Percentiles rank a stretch among this genome's conserved stretches.
phyloP scores from a whole-genome alignment of 2,329 filamentous ascomycete genomes.

The Grosmannia serpens region DNA sequence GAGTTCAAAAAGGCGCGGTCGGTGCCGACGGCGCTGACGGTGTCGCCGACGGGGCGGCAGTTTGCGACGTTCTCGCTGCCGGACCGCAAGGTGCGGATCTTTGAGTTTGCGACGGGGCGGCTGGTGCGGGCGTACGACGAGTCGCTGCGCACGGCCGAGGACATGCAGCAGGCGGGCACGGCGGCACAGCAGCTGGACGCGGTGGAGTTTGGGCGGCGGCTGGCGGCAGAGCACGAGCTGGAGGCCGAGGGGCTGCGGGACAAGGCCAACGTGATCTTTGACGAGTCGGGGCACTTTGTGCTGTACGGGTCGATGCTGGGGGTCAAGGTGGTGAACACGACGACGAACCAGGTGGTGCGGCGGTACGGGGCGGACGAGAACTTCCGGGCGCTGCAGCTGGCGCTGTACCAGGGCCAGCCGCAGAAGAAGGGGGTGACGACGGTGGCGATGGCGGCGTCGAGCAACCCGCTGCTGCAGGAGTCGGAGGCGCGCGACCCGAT shows the following conservation, averaged over 20 bases:
- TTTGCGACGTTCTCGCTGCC: conserved; percentile 88
- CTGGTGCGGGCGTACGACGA: conserved; percentile 91
- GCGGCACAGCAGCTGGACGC: conserved; percentile 71
- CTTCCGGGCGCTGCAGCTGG: conserved; percentile 70
- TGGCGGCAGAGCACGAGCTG: conserved; percentile 78
- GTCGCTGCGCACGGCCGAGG: conserved; percentile 74
- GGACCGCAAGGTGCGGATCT: conserved; percentile 84
- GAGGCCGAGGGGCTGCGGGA: conserved; percentile 48
- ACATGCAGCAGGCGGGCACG: conserved; percentile 93
- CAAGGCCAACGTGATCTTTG: conserved; percentile 81
- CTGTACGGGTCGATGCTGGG: conserved; percentile 88
- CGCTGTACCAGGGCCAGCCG: conserved; percentile 88
- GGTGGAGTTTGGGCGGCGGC: conserved; percentile 79
- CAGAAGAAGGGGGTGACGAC: conserved; percentile 90
- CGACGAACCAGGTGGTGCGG: conserved; percentile 85
- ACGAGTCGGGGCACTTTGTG: conserved; percentile 92
- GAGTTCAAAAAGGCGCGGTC: conserved; percentile 96
- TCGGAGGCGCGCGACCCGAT: conserved; percentile 87
- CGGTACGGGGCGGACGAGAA: conserved; percentile 85
- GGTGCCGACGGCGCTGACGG: conserved; percentile 65
- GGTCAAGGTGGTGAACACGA: conserved; percentile 90
- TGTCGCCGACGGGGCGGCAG: conserved; percentile 76
- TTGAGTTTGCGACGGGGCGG: conserved; percentile 84
- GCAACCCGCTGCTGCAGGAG: conserved; percentile 85
- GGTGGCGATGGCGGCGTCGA: conserved; percentile 91